Percentiles rank a stretch among this genome's conserved stretches.
phyloP scores from a whole-genome alignment of 257 asterid genomes.

The Solanum ossicruentum region DNA sequence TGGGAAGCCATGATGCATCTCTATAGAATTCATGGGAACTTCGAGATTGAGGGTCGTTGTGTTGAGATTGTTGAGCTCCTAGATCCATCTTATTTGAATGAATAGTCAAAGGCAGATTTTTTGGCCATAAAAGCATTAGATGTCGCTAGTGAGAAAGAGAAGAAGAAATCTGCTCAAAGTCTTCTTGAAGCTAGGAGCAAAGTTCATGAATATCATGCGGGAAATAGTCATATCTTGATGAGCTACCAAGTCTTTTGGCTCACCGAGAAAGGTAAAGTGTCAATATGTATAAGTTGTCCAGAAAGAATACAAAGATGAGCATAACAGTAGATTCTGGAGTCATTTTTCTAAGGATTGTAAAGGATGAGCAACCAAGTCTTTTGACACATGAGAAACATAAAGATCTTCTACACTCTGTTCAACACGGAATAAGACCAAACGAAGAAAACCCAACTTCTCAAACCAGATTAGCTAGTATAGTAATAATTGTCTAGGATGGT shows the following conservation, averaged over 20 bases:
- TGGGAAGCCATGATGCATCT: conserved; percentile 61
- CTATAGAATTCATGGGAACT: conserved; percentile 62
- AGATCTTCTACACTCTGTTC: neutral
- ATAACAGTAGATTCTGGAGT: neutral
- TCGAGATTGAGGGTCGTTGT: conserved; percentile 65
- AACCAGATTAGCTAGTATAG: neutral
- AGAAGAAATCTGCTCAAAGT: conserved; percentile 30
- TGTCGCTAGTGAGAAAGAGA: conserved; percentile 35
- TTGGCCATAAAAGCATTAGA: conserved; percentile 45
- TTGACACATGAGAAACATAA: neutral
- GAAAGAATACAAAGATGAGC: neutral
- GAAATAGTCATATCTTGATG: conserved; percentile 59
- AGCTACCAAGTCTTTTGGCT: too few species aligned
- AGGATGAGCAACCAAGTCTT: neutral
- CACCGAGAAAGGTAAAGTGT: neutral
- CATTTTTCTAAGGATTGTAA: neutral
- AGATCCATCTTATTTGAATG: conserved; percentile 46
- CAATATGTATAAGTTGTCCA: neutral
- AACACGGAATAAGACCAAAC: neutral
- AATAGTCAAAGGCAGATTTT: conserved; percentile 57
- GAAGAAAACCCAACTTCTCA: neutral
- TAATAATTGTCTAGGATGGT: neutral
- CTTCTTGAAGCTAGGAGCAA: conserved; percentile 41
- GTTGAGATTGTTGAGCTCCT: conserved; percentile 44
- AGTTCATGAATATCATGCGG: conserved; percentile 66